Evolutionary conservation across 2,329 filamentous ascomycete genomes (phyloP), one percentile per base, ranked within the genome.

Genomic region (Thielaviopsis musarum): DNA sequence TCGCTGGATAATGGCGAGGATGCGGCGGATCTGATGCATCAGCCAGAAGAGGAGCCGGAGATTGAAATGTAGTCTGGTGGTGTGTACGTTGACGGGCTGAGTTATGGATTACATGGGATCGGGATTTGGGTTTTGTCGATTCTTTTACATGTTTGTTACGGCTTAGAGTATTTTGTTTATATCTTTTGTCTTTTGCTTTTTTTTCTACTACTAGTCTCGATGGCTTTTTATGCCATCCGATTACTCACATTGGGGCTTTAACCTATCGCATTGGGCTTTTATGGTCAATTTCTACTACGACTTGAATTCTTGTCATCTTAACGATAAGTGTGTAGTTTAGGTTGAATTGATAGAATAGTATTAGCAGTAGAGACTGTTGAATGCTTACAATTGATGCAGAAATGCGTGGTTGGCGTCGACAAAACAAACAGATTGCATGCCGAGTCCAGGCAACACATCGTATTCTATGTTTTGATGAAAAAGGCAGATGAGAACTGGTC

Each of bases 1-100:
- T 49, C 45, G 17, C n/a, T 49, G 45, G 45, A 66, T 67, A 41
- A 67, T 70, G 12, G 65, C 69, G 58, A 70, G 65, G 63, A 70
- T 71, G 69, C 64, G 71, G 61, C 71, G 67, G 45, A 38, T 13
- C 55, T 57, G 22, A 51, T 51, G 17, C 34, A 53, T 30, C 54
- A 24, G 3, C 56, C 63, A 15, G 66, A 67, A 49, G n/a, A 17
- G n/a, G 45, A 49, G n/a, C 45, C 45, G 7, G 45, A 49, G 45
- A 49, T 49, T 49, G 57, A 53, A 45, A 60, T 51, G 51, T 54
- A 38, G 45, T n/a, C 17, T n/a, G 10, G 13, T 3, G n/a, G 38
- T 15, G 10, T n/a, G 38, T 45, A 45, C 2, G 15, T 26, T 17
- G 45, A 17, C n/a, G 9, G n/a, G 45, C 5, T 21, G 5, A 45